phyloP scores from a whole-genome alignment of 768 basidiomycete species.

The Sarcomyxa edulis region DNA sequence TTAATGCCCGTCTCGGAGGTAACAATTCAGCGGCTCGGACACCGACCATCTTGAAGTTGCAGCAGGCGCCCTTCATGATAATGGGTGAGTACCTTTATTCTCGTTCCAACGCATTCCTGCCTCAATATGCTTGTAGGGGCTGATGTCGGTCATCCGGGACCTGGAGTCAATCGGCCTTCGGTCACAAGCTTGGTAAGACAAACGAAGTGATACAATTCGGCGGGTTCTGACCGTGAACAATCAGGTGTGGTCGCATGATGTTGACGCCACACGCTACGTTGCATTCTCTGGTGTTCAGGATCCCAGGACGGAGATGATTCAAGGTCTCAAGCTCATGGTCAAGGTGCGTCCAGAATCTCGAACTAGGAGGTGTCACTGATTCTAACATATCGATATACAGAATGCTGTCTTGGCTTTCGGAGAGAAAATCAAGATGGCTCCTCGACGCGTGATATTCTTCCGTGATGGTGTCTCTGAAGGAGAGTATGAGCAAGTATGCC shows the following conservation, averaged over 20 bases:
- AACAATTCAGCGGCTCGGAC: constrained; percentile 32
- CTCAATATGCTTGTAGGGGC: constrained; percentile 30
- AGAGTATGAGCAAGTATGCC: constrained; percentile 28
- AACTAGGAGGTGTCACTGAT: not conserved
- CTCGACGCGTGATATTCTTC: constrained; percentile 35
- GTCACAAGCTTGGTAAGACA: constrained; percentile 10
- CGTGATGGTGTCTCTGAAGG: constrained; percentile 45
- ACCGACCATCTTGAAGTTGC: constrained; percentile 17
- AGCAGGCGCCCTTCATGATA: constrained; percentile 28
- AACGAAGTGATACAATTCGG: no score
- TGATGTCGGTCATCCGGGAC: constrained; percentile 59
- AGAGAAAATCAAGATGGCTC: constrained; percentile 10
- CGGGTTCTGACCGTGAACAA: no score
- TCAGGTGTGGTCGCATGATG: constrained; percentile 53
- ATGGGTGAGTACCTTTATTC: constrained; percentile 22
- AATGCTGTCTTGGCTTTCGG: constrained; percentile 15
- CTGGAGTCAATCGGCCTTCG: constrained; percentile 50
- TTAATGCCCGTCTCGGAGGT: constrained; percentile 54
- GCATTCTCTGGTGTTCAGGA: constrained; percentile 36
- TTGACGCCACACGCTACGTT: constrained; percentile 37
- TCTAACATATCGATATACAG: constrained; percentile 1
- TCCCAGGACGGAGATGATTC: constrained; percentile 43
- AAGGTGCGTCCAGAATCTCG: constrained; percentile 14
- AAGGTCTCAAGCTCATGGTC: constrained; percentile 35
- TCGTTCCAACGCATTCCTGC: not conserved